phyloP scores from a whole-genome alignment of 2,329 filamentous ascomycete species.

The Fusarium begoniae region DNA sequence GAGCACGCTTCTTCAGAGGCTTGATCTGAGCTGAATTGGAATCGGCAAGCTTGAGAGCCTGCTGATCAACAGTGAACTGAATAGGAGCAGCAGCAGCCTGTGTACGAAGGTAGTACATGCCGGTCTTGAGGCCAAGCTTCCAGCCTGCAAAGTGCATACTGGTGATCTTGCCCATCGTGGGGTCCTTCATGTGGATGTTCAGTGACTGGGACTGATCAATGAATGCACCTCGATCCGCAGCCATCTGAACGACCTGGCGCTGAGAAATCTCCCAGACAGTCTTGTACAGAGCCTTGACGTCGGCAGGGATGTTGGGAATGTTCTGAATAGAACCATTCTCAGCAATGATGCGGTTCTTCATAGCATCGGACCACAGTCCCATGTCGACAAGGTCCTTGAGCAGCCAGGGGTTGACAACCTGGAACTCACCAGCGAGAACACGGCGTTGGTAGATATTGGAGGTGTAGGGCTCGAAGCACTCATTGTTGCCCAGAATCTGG shows the following conservation, averaged over 20 bases:
- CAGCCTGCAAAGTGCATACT: constrained; percentile 99
- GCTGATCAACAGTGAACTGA: constrained; percentile 98
- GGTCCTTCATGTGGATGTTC: constrained; percentile 99
- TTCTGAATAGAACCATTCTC: constrained; percentile 96
- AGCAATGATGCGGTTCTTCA: constrained; percentile 99
- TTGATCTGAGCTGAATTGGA: constrained; percentile 75
- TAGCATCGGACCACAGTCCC: constrained; percentile 98
- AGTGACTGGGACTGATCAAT: constrained; percentile 99
- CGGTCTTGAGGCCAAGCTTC: constrained; percentile 99
- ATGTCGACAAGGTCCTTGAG: constrained; percentile 98
- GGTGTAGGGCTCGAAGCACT: constrained; percentile 99
- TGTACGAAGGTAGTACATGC: constrained; percentile 99
- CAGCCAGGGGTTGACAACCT: constrained; percentile 98
- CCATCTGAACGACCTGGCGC: constrained; percentile 95
- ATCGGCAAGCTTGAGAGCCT: constrained; percentile 88
- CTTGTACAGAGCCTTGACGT: constrained; percentile 98
- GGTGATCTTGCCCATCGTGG: constrained; percentile 99
- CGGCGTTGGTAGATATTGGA: constrained; percentile 99
- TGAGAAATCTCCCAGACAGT: constrained; percentile 99
- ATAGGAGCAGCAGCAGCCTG: constrained; percentile 97
- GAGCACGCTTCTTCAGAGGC: constrained; percentile 74
- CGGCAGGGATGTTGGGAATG: constrained; percentile 94
- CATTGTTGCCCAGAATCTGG: constrained; percentile 98
- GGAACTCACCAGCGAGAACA: constrained; percentile 97
- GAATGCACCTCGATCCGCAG: constrained; percentile 96